Evolutionary conservation across 345 rosid genomes (phyloP).

Genomic region (Lumnitzera littorea): DNA sequence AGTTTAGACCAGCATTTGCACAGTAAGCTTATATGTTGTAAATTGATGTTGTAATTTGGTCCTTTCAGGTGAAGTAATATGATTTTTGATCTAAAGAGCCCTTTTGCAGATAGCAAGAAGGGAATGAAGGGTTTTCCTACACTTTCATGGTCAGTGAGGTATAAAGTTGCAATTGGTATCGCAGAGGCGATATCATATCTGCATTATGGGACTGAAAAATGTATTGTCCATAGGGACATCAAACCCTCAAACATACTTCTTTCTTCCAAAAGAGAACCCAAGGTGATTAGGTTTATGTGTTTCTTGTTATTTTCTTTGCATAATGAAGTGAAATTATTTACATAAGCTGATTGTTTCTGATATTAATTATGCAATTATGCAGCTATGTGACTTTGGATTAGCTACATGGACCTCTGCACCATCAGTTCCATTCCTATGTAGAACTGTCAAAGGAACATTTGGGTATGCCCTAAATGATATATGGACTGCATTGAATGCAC

Average conservation of each 20-base stretch:
- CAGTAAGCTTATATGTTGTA: constrained; percentile 30
- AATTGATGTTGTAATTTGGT: not conserved
- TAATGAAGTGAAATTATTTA: not conserved
- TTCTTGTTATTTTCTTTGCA: not conserved
- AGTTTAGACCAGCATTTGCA: constrained; percentile 79
- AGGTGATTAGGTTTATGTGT: constrained; percentile 25
- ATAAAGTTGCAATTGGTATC: constrained; percentile 73
- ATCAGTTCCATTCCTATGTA: constrained; percentile 82
- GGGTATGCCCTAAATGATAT: constrained; percentile 38
- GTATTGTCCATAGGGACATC: constrained; percentile 91
- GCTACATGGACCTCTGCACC: constrained; percentile 97
- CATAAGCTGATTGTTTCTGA: too few relatives aligned
- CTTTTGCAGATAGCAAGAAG: constrained; percentile 51
- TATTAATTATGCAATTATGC: constrained; percentile 4
- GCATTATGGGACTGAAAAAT: constrained; percentile 79
- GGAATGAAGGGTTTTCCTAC: constrained; percentile 30
- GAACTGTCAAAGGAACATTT: constrained; percentile 96
- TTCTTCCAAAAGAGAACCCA: constrained; percentile 74
- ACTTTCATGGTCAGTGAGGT: constrained; percentile 74
- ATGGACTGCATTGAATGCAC: too few relatives aligned
- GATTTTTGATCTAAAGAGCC: not conserved
- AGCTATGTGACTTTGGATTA: constrained; percentile 94
- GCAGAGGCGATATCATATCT: constrained; percentile 74
- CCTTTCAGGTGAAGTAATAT: not conserved
- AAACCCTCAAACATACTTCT: constrained; percentile 94